Percentiles rank a stretch among this genome's conserved stretches.
These are phyloP conservation scores for Fusarium sp. DNA, from an alignment of 2,329 filamentous ascomycete species.

Conservation along the genomic window DNA sequence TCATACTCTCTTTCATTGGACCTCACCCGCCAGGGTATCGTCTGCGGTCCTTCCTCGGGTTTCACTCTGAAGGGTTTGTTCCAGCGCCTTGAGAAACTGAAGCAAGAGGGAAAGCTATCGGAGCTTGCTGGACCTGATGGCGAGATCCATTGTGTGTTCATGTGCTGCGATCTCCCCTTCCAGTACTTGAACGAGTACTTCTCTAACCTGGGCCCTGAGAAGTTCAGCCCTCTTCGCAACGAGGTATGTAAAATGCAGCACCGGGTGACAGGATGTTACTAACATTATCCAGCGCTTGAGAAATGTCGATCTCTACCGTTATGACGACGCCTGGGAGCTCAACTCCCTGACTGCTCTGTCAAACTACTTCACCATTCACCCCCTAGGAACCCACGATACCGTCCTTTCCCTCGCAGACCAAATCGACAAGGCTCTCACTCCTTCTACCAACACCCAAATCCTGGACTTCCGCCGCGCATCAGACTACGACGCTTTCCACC, in stretches of 20 bases:
- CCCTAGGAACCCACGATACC: constrained; percentile 40
- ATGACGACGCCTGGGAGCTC: constrained; percentile 66
- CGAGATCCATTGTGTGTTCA: constrained; percentile 65
- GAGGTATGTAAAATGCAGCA: constrained; percentile 46
- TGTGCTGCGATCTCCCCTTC: constrained; percentile 71
- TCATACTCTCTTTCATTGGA: constrained; percentile 65
- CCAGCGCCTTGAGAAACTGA: constrained; percentile 60
- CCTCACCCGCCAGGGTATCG: constrained; percentile 67
- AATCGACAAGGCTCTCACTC: constrained; percentile 42
- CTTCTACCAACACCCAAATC: constrained; percentile 51
- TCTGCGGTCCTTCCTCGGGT: constrained; percentile 70
- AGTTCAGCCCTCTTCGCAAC: constrained; percentile 60
- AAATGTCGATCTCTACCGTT: constrained; percentile 63
- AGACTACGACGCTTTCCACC: constrained; percentile 57
- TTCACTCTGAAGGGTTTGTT: constrained; percentile 65
- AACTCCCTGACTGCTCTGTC: constrained; percentile 54
- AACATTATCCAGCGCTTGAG: constrained; percentile 54
- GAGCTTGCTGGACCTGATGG: constrained; percentile 59
- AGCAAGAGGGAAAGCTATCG: constrained; percentile 56
- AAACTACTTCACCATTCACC: constrained; percentile 48
- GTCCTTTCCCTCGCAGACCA: constrained; percentile 42
- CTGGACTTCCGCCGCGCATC: constrained; percentile 56
- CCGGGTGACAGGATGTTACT: constrained; percentile 4
- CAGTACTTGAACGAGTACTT: constrained; percentile 71
- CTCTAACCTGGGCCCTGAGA: constrained; percentile 59